These are phyloP conservation scores for Colletotrichum sp. DNA, from an alignment of 2,329 filamentous ascomycete species.

Conservation along the genomic window DNA sequence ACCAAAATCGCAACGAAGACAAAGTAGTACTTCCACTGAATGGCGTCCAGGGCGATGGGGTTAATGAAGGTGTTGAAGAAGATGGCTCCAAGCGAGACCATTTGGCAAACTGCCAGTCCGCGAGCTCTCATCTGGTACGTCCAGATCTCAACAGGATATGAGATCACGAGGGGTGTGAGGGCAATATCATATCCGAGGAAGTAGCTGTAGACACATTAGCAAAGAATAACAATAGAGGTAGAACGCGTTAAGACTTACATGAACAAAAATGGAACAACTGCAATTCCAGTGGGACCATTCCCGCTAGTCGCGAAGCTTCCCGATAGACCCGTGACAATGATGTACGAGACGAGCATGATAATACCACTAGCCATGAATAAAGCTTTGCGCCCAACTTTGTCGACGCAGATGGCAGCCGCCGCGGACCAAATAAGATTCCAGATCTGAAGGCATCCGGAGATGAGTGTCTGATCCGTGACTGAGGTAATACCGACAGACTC, in stretches of 20 bases:
- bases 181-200: conserved; percentile 42
- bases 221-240: not conserved
- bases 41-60: conserved; percentile 43
- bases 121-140: conserved; percentile 23
- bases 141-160: conserved; percentile 32
- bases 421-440: conserved; percentile 11
- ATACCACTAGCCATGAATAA: not conserved
- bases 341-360: conserved; percentile 6
- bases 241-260: conserved; percentile 21
- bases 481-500: conserved; percentile 34
- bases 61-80: conserved; percentile 52
- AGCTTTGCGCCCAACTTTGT: not conserved
- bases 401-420: not conserved
- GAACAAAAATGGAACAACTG: conserved; percentile 41
- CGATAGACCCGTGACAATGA: conserved; percentile 5
- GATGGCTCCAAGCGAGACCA: conserved; percentile 23
- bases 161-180: conserved; percentile 36
- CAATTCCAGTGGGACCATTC: conserved; percentile 25
- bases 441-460: conserved; percentile 25
- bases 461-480: conserved; percentile 39
- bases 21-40: conserved; percentile 49
- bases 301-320: conserved; percentile 22
- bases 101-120: not conserved
- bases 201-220: conserved; percentile 24
- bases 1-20: conserved; percentile 55